Evolutionary conservation across 441 rosid genomes (phyloP).

Genomic region (Pelargonium myrrhifolium): DNA sequence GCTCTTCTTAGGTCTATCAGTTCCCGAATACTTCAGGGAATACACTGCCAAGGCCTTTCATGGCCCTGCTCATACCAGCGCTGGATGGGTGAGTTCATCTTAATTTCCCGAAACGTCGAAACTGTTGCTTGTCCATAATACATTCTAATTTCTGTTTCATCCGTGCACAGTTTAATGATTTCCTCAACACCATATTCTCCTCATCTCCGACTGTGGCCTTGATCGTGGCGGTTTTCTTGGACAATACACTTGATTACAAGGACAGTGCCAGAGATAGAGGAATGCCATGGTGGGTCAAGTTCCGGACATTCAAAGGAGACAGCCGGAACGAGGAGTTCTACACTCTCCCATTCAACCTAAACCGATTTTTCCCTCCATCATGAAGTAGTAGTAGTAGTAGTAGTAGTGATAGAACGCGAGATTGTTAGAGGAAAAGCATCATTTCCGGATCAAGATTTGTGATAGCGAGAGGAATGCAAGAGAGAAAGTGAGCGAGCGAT

Average conservation of each 20-base stretch:
- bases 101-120: not conserved
- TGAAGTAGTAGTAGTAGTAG: too few relatives aligned
- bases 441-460: conserved; percentile 25
- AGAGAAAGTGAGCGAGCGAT: conserved; percentile 13
- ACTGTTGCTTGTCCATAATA: not conserved
- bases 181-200: conserved; percentile 87
- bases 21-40: conserved; percentile 87
- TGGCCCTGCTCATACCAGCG: conserved; percentile 86
- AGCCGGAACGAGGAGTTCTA: conserved; percentile 91
- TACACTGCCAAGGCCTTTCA: conserved; percentile 74
- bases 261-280: conserved; percentile 89
- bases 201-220: conserved; percentile 90
- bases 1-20: conserved; percentile 80
- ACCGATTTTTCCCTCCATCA: conserved; percentile 98
- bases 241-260: conserved; percentile 90
- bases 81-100: conserved; percentile 65
- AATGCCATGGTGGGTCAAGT: conserved; percentile 97
- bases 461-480: conserved; percentile 5
- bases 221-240: conserved; percentile 73
- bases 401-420: too few relatives aligned
- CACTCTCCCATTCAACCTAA: conserved; percentile 88
- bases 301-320: conserved; percentile 89
- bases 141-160: conserved; percentile 4
- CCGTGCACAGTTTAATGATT: conserved; percentile 79
- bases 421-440: conserved; percentile 39